Evolutionary conservation across 495 filamentous ascomycete genomes (phyloP).

Genomic region (Xylaria acuta): DNA sequence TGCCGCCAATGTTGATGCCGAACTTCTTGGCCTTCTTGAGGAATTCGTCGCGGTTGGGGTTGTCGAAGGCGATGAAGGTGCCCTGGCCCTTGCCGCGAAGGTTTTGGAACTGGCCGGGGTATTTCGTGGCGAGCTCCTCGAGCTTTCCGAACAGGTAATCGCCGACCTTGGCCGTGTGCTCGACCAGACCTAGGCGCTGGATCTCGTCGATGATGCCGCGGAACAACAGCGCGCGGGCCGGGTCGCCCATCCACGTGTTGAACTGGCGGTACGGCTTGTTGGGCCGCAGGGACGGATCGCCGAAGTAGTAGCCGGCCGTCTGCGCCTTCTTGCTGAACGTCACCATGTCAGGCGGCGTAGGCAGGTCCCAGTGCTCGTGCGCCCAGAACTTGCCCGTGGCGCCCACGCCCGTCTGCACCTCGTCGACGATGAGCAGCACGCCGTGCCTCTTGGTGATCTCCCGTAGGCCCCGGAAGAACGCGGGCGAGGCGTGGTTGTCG

Average conservation of each 20-base stretch:
- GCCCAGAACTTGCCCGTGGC: constrained; percentile 98
- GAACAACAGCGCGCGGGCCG: constrained; percentile 88
- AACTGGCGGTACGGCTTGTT: constrained; percentile 99
- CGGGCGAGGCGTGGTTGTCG: constrained; percentile 95
- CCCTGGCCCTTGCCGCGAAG: constrained; percentile 92
- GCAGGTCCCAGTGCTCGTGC: constrained; percentile 94
- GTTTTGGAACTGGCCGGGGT: constrained; percentile 86
- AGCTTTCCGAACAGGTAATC: constrained; percentile 82
- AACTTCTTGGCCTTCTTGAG: constrained; percentile 78
- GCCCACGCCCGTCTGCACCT: constrained; percentile 97
- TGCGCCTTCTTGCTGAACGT: constrained; percentile 99
- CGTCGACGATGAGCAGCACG: constrained; percentile 94
- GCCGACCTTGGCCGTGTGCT: constrained; percentile 80
- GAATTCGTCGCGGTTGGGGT: constrained; percentile 82
- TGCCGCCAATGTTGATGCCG: constrained; percentile 93
- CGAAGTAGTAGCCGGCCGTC: constrained; percentile 96
- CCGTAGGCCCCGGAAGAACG: constrained; percentile 90
- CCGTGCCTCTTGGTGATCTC: constrained; percentile 84
- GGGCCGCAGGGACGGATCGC: constrained; percentile 84
- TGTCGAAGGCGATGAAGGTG: constrained; percentile 97
- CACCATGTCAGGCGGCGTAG: constrained; percentile 92
- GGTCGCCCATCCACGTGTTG: constrained; percentile 99
- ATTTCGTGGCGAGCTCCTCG: constrained; percentile 70
- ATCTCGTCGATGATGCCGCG: constrained; percentile 91
- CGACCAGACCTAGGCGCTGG: constrained; percentile 77